These are phyloP conservation scores for Nakaseomyces kungkrabaensis DNA, from an alignment of 1,139 yeast genomes.

Conservation along the genomic window DNA sequence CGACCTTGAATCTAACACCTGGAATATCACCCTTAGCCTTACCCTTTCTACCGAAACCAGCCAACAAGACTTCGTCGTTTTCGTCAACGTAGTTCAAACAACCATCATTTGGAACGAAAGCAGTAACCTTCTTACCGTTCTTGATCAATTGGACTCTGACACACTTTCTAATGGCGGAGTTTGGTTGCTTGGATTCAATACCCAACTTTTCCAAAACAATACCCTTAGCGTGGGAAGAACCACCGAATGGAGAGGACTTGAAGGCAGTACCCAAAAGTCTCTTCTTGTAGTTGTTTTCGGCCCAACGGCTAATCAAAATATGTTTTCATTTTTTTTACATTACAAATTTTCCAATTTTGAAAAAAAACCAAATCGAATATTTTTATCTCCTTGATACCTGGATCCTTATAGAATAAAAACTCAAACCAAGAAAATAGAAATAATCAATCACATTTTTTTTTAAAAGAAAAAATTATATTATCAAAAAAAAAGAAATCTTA, in stretches of 20 bases:
- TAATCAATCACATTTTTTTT: background rate
- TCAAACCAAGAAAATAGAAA: no score
- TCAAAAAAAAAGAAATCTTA: background rate
- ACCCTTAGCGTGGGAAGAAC: constrained; percentile 99
- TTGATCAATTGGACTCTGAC: constrained; percentile 99
- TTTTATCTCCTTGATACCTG: no score
- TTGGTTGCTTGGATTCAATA: constrained; percentile 99
- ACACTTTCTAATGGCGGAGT: constrained; percentile 99
- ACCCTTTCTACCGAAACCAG: constrained; percentile 99
- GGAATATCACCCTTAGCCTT: constrained; percentile 99
- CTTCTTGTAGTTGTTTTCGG: constrained; percentile 95
- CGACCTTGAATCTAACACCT: constrained; percentile 99
- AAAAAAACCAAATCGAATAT: no score
- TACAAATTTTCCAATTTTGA: constrained; percentile 4
- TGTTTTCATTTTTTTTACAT: constrained; percentile 10
- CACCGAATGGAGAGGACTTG: constrained; percentile 99
- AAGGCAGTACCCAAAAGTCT: constrained; percentile 98
- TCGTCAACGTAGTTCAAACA: constrained; percentile 99
- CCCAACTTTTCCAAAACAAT: constrained; percentile 99
- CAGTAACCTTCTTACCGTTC: constrained; percentile 99
- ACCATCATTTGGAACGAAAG: constrained; percentile 99
- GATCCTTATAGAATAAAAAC: background rate
- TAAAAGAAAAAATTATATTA: background rate
- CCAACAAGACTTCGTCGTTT: constrained; percentile 98
- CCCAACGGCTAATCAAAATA: constrained; percentile 70